These are phyloP conservation scores for Orbilia javanica DNA, from an alignment of 2,329 filamentous ascomycete species.

Conservation along the genomic window DNA sequence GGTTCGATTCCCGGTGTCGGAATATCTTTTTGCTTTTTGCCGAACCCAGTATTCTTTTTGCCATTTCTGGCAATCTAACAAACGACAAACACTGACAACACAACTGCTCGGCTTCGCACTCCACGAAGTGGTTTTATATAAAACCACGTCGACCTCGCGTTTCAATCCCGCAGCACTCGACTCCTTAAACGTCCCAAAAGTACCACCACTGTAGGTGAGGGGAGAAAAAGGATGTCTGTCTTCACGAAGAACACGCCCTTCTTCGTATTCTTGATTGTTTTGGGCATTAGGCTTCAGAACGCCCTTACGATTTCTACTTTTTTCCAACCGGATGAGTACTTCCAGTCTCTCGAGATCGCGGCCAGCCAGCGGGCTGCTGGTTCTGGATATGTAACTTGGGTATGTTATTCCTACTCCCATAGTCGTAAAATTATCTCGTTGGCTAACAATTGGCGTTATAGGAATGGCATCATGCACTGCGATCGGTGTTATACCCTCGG, in stretches of 20 bases:
- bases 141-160: slow-evolving; percentile 1
- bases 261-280: slow-evolving; percentile 63
- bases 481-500: slow-evolving; percentile 90
- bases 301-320: slow-evolving; percentile 84
- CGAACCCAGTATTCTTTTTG: slow-evolving; percentile 3
- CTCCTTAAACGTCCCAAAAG: too few relatives aligned
- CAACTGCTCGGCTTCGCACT: neutral
- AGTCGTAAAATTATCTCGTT: neutral
- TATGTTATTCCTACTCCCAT: slow-evolving; percentile 65
- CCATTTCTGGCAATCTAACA: neutral
- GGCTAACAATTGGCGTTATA: slow-evolving; percentile 65
- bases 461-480: slow-evolving; percentile 92
- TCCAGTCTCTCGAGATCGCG: slow-evolving; percentile 93
- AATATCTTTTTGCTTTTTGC: slow-evolving; percentile 28
- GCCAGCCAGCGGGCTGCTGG: slow-evolving; percentile 86
- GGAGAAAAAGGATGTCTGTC: slow-evolving; percentile 16
- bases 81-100: neutral
- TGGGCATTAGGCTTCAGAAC: slow-evolving; percentile 83
- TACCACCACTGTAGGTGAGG: too few relatives aligned
- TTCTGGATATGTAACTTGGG: slow-evolving; percentile 92
- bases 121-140: neutral
- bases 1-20: slow-evolving; percentile 58
- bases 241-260: slow-evolving; percentile 29
- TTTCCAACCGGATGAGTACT: slow-evolving; percentile 98
- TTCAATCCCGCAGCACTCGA: neutral